A percentile compares a stretch with the other conserved stretches of the same genome.
Evolutionary conservation across 1,284 basidiomycete species (phyloP).

Genomic region (Cutaneotrichosporon cavernicola): DNA sequence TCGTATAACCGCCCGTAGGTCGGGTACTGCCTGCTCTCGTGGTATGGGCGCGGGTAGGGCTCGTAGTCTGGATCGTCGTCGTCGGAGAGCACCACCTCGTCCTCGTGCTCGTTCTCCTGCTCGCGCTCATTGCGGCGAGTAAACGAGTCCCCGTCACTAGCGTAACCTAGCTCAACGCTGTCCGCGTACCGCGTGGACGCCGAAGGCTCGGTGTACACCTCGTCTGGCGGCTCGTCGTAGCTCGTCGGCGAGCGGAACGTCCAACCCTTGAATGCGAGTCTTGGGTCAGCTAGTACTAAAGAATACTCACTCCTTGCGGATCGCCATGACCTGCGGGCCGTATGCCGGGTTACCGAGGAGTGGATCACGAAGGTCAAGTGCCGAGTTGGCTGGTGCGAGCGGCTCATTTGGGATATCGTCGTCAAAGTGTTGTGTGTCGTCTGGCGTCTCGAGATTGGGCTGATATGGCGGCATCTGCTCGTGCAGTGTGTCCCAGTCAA

Average conservation of each 20-base stretch:
- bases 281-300: conserved; percentile 14
- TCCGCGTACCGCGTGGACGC: conserved; percentile 1
- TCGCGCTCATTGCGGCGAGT: background rate
- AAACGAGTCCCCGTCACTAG: background rate
- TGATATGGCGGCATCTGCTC: conserved; percentile 78
- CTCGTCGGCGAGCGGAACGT: conserved; percentile 32
- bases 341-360: conserved; percentile 78
- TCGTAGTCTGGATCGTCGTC: conserved; percentile 9
- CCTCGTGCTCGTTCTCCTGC: background rate
- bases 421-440: conserved; percentile 87
- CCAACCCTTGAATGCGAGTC: conserved; percentile 49
- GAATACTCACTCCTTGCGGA: conserved; percentile 68
- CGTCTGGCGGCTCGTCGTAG: background rate
- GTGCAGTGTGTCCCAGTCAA: conserved; percentile 83
- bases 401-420: conserved; percentile 90
- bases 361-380: conserved; percentile 79
- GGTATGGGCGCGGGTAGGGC: conserved; percentile 2
- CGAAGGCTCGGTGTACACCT: background rate
- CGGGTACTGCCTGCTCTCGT: conserved; percentile 2
- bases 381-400: conserved; percentile 82
- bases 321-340: conserved; percentile 78
- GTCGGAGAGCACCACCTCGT: background rate
- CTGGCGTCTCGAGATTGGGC: conserved; percentile 72
- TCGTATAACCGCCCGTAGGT: background rate
- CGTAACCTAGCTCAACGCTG: background rate